These are phyloP conservation scores for Penstemon barbatus DNA, from an alignment of 257 asterid genomes.

Conservation along the genomic window DNA sequence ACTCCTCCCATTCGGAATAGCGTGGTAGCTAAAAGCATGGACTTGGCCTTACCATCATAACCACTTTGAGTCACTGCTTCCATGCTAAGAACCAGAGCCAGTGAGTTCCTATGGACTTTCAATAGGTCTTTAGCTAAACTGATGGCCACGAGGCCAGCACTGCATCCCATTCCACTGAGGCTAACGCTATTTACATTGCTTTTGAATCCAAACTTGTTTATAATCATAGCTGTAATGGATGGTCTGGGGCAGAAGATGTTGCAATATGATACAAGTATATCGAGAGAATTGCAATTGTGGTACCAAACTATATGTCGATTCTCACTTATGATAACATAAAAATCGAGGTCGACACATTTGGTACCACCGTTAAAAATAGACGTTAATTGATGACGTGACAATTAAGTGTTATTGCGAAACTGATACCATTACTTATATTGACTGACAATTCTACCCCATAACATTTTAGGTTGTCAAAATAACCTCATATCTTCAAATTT, in stretches of 20 bases:
- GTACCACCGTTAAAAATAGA: too few species aligned
- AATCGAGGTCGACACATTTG: too few species aligned
- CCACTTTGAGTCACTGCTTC: constrained; percentile 60
- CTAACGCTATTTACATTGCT: constrained; percentile 54
- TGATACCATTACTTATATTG: too few species aligned
- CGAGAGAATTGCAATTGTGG: too few species aligned
- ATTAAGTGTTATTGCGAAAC: too few species aligned
- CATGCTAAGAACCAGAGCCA: constrained; percentile 59
- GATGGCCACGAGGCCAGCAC: constrained; percentile 56
- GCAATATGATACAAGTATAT: constrained; percentile 58
- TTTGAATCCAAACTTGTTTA: constrained; percentile 56
- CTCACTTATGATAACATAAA: too few species aligned
- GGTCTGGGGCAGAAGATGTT: constrained; percentile 73
- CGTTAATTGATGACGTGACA: too few species aligned
- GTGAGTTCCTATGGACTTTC: constrained; percentile 39
- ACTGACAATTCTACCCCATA: too few species aligned
- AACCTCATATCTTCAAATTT: too few species aligned
- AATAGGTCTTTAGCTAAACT: constrained; percentile 55
- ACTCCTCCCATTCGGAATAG: constrained; percentile 69
- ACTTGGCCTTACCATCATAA: constrained; percentile 41
- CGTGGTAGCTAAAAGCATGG: constrained; percentile 57
- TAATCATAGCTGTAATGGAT: constrained; percentile 52
- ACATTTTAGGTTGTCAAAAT: too few species aligned
- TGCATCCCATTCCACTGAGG: constrained; percentile 79
- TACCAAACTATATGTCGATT: too few species aligned